phyloP scores from a whole-genome alignment of 371 early-diverging fungal species.

The Vairimorpha ceranae region DNA sequence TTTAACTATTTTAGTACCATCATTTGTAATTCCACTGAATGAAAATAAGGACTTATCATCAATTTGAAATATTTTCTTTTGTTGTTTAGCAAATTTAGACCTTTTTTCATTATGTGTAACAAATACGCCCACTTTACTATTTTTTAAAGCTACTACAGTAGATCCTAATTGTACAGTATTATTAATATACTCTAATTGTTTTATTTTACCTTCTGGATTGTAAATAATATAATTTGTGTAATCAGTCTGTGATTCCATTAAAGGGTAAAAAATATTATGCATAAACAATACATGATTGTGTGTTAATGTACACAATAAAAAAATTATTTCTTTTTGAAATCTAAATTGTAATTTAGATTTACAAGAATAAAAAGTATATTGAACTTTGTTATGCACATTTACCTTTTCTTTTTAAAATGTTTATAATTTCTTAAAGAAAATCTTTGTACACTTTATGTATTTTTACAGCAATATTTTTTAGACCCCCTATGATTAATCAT shows the following conservation, averaged over 20 bases:
- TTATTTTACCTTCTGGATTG: conserved; percentile 61
- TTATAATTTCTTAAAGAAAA: no score
- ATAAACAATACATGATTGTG: background rate
- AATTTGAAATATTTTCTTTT: conserved; percentile 56
- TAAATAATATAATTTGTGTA: conserved; percentile 57
- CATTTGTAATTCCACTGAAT: conserved; percentile 64
- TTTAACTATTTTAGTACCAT: conserved; percentile 59
- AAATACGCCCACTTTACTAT: conserved; percentile 49
- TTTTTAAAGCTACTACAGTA: conserved; percentile 53
- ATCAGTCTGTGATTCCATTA: conserved; percentile 47
- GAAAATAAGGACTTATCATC: conserved; percentile 51
- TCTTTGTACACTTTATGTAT: no score
- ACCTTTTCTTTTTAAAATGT: no score
- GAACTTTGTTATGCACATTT: no score
- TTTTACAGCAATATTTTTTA: background rate
- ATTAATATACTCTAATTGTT: conserved; percentile 54
- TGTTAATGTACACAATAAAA: no score
- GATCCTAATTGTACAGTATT: conserved; percentile 58
- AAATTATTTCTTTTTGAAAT: no score
- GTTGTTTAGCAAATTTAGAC: conserved; percentile 38
- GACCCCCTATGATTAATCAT: conserved; percentile 20
- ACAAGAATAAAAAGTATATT: no score
- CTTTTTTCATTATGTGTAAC: conserved; percentile 55
- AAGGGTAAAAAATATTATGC: background rate
- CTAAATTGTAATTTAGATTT: no score